A percentile compares a stretch with the other conserved stretches of the same genome.
Evolutionary conservation across 2,329 filamentous ascomycete genomes (phyloP).

Genomic region (Samsoniella hepiali): DNA sequence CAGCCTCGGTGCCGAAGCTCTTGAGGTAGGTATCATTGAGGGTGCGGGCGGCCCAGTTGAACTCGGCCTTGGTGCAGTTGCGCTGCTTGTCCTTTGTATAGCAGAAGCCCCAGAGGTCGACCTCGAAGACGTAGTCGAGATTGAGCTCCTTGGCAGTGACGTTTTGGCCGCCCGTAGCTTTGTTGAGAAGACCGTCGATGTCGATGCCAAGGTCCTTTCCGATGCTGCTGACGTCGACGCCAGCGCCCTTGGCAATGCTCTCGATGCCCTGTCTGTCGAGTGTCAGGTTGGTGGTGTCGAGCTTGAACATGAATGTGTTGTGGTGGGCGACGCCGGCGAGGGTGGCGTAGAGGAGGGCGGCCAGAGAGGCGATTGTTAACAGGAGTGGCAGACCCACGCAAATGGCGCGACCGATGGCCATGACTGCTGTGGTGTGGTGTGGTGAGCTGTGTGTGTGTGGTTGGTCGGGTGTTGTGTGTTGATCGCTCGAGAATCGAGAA

Average conservation of each 20-base stretch:
- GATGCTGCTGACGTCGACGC: constrained; percentile 23
- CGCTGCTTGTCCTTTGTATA: constrained; percentile 50
- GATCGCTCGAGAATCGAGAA: background rate
- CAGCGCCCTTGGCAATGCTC: constrained; percentile 23
- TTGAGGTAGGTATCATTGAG: constrained; percentile 61
- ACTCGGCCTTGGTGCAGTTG: constrained; percentile 67
- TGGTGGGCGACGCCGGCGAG: constrained; percentile 56
- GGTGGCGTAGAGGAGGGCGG: constrained; percentile 61
- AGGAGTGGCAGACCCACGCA: constrained; percentile 86
- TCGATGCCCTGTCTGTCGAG: constrained; percentile 37
- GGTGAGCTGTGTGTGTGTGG: background rate
- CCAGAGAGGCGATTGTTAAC: constrained; percentile 72
- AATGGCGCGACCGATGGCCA: constrained; percentile 70
- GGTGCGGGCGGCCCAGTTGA: constrained; percentile 73
- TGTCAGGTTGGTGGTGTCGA: constrained; percentile 61
- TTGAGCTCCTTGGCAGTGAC: constrained; percentile 57
- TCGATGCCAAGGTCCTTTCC: constrained; percentile 25
- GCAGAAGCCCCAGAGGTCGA: constrained; percentile 89
- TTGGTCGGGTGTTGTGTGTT: background rate
- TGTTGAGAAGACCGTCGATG: constrained; percentile 23
- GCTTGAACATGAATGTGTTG: constrained; percentile 54
- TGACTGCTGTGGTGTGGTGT: constrained; percentile 31
- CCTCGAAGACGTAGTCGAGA: constrained; percentile 73
- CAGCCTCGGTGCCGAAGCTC: constrained; percentile 45
- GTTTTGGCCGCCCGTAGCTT: constrained; percentile 37